phyloP scores from a whole-genome alignment of 208 protist species.

The Borovskyia barvae region DNA sequence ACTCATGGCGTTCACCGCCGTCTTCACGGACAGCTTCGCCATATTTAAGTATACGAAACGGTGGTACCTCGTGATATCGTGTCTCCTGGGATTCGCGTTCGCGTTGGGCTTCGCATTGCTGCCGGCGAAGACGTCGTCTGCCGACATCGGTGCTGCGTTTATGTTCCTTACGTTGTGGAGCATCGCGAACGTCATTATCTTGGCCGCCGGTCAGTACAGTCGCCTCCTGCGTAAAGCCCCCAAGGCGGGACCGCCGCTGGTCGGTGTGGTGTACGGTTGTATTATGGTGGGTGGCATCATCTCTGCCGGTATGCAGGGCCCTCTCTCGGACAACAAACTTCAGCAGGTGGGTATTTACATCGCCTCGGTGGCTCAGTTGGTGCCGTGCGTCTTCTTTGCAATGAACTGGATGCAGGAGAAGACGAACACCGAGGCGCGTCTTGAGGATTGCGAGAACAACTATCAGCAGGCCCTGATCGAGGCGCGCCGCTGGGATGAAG shows the following conservation, averaged over 20 bases:
- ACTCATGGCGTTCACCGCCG: too few relatives aligned
- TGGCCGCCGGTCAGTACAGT: conserved; percentile 64
- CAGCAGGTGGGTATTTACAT: conserved; percentile 34
- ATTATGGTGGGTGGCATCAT: conserved; percentile 40
- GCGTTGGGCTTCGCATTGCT: conserved; percentile 35
- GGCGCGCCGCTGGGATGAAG: too few relatives aligned
- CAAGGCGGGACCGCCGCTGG: conserved; percentile 29
- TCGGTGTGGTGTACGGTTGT: conserved; percentile 60
- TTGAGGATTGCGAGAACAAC: too few relatives aligned
- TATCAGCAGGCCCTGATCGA: too few relatives aligned
- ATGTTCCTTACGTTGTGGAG: conserved; percentile 40
- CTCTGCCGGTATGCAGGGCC: conserved; percentile 36
- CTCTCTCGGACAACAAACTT: conserved; percentile 31
- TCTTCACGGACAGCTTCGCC: too few relatives aligned
- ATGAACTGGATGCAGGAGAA: conserved; percentile 57
- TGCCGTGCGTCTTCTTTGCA: conserved; percentile 37
- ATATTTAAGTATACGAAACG: too few relatives aligned
- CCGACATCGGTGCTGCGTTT: conserved; percentile 25
- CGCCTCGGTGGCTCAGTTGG: conserved; percentile 35
- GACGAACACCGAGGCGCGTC: conserved; percentile 35
- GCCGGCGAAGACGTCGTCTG: conserved; percentile 24
- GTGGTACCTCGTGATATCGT: too few relatives aligned
- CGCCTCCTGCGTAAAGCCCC: conserved; percentile 38
- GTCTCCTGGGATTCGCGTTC: conserved; percentile 26
- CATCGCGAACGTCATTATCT: conserved; percentile 56